Base-by-base conservation (phyloP, 805 yeast species). In the Cyberlindnera petersonii region DNA sequence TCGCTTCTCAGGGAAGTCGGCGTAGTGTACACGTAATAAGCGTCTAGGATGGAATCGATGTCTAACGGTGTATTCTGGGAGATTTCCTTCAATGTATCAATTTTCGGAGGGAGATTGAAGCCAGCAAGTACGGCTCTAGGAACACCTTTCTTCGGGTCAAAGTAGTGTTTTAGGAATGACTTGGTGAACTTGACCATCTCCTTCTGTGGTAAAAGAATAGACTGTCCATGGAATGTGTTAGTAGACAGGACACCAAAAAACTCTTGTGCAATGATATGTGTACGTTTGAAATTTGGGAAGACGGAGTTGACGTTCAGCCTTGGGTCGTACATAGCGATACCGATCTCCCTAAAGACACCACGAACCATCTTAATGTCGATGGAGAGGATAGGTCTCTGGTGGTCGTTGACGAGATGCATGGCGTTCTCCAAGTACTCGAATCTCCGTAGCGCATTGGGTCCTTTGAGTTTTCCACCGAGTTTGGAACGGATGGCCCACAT, bases 231-330 rank as follows among this genome's bases (percentile, higher is more conserved):
- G 33, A 40, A 50, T 2, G 41, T 37, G 34, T 43, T 48, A 6
- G 52, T 39, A 4, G 55, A 50, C 11, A 50, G 35, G 13, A 50
- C 42, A 33, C 55, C 55, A 35, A 46, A 41, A 23, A 24, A 38
- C 15, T 50, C 55, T 19, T 48, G 43, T 2, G 50, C 40, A 8
- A 50, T 39, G 16, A 50, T 31, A 24, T 50, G 55, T 13, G 39
- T 29, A 11, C 38, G 40, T 14, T 40, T 39, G 31, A 49, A 34
- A 16, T 39, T 37, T 1, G 53, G 50, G 1, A 46, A n/a, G 3
- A 31, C 8, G 11, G 45, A 40, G 19, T 34, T 31, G 20, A 23
- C 26, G 23, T 40, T 40, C 14, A 24, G 24, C 58, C 43, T 41
- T 47, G 50, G 53, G 20, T 47, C 49, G 27, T 36, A 49, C 1